Conservation (phyloP, 2,329 filamentous ascomycete genomes). For the Trichoderma afroharzianum region DNA sequence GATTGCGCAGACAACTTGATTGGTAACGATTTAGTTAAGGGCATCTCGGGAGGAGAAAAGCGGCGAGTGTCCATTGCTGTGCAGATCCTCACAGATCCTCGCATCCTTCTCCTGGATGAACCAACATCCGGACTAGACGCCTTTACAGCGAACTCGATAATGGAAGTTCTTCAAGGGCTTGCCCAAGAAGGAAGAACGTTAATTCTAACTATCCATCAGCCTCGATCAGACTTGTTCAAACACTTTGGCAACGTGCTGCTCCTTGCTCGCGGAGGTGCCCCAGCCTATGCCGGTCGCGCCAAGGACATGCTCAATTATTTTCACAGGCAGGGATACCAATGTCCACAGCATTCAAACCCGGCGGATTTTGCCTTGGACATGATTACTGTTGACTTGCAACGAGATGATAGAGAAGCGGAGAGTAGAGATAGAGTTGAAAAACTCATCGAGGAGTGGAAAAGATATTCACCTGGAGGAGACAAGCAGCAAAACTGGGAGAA, state of each 20-base stretch:
- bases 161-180: conserved; percentile 67
- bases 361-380: conserved; percentile 75
- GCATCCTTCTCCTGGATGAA: conserved; percentile 70
- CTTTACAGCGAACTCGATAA: conserved; percentile 73
- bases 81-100: conserved; percentile 72
- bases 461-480: conserved; percentile 1
- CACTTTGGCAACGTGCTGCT: conserved; percentile 70
- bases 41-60: conserved; percentile 77
- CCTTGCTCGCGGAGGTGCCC: conserved; percentile 64
- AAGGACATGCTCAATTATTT: conserved; percentile 65
- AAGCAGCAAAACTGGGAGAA: conserved; percentile 14
- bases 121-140: conserved; percentile 74
- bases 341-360: conserved; percentile 68
- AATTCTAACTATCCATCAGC: conserved; percentile 75
- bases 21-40: conserved; percentile 69
- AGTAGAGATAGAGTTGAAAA: conserved; percentile 59
- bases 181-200: conserved; percentile 71
- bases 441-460: conserved; percentile 59
- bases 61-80: conserved; percentile 73
- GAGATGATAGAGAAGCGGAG: conserved; percentile 57
- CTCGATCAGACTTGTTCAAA: conserved; percentile 67
- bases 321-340: conserved; percentile 55
- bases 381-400: conserved; percentile 71
- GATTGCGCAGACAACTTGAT: conserved; percentile 74
- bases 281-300: conserved; percentile 64